phyloP scores from a whole-genome alignment of 352 stramenopile genomes.

The Phytopythium sindhum region DNA sequence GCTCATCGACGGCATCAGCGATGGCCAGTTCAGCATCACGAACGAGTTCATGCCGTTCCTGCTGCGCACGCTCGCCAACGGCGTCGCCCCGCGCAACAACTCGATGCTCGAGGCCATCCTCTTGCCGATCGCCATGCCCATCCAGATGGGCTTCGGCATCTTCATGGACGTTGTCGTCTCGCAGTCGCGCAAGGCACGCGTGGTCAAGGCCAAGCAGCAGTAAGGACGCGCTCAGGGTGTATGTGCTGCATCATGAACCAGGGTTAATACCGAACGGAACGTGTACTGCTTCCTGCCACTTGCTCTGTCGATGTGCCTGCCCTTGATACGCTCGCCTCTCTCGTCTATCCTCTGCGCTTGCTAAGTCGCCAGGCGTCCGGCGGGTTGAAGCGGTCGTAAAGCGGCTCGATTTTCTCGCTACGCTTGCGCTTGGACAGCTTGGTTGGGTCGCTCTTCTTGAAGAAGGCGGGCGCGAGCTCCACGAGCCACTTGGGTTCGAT shows the following conservation, averaged over 20 bases:
- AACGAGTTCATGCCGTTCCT: slow-evolving; percentile 79
- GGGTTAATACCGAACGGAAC: slow-evolving; percentile 2
- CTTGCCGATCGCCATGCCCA: slow-evolving; percentile 52
- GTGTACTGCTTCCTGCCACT: slow-evolving; percentile 9
- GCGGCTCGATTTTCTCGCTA: slow-evolving; percentile 99
- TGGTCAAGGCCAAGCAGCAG: slow-evolving; percentile 61
- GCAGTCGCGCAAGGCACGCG: slow-evolving; percentile 44
- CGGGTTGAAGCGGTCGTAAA: slow-evolving; percentile 98
- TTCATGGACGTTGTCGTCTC: slow-evolving; percentile 82
- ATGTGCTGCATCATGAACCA: neutral
- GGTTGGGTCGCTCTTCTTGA: slow-evolving; percentile 97
- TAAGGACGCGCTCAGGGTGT: slow-evolving; percentile 13
- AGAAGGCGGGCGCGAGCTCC: slow-evolving; percentile 95
- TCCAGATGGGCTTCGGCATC: slow-evolving; percentile 71
- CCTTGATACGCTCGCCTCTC: neutral
- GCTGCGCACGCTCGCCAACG: slow-evolving; percentile 68
- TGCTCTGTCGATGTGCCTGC: neutral
- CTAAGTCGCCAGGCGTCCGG: slow-evolving; percentile 97
- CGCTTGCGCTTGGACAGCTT: slow-evolving; percentile 98
- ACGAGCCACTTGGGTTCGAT: slow-evolving; percentile 99
- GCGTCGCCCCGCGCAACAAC: slow-evolving; percentile 69
- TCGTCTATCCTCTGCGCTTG: slow-evolving; percentile 90
- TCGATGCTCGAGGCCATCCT: slow-evolving; percentile 67
- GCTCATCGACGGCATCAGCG: slow-evolving; percentile 57
- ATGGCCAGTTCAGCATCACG: slow-evolving; percentile 77